Conservation (phyloP, 306 rosid species). For the Cicer cuneatum region DNA sequence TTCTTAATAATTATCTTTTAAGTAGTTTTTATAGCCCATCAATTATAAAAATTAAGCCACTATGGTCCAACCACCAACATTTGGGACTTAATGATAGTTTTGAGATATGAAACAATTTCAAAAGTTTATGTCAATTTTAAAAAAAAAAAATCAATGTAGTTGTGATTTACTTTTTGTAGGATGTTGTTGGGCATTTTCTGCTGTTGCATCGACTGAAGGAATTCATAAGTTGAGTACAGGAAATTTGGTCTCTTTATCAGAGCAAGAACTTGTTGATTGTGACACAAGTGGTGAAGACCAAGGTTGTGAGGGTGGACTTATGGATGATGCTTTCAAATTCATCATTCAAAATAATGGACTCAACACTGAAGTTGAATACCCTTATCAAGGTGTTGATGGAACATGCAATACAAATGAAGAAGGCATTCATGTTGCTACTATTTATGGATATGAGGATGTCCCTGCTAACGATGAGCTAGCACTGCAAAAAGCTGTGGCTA, state of each 20-base stretch:
- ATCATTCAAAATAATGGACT: not conserved
- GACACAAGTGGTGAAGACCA: constrained; percentile 5
- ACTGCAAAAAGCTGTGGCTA: not conserved
- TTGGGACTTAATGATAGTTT: too few species aligned
- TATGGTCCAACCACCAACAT: too few species aligned
- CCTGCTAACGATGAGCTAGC: not conserved
- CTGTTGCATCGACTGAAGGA: not conserved
- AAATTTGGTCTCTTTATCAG: constrained; percentile 1
- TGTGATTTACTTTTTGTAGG: not conserved
- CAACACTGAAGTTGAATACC: not conserved
- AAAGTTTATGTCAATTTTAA: too few species aligned
- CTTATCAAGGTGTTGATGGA: constrained; percentile 12
- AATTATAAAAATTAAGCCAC: too few species aligned
- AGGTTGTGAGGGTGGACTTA: constrained; percentile 18
- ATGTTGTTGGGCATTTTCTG: constrained; percentile 9
- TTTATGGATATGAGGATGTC: constrained; percentile 4
- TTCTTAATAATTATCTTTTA: not conserved
- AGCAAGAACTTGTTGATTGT: constrained; percentile 17
- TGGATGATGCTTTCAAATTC: constrained; percentile 9
- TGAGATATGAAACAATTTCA: too few species aligned
- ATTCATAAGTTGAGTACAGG: constrained; percentile 7
- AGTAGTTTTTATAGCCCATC: too few species aligned
- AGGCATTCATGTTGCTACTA: not conserved
- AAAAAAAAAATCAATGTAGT: not conserved
- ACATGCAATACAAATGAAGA: constrained; percentile 1